phyloP scores from a whole-genome alignment of 164 flowering plant species.

The Vitis cinerea region DNA sequence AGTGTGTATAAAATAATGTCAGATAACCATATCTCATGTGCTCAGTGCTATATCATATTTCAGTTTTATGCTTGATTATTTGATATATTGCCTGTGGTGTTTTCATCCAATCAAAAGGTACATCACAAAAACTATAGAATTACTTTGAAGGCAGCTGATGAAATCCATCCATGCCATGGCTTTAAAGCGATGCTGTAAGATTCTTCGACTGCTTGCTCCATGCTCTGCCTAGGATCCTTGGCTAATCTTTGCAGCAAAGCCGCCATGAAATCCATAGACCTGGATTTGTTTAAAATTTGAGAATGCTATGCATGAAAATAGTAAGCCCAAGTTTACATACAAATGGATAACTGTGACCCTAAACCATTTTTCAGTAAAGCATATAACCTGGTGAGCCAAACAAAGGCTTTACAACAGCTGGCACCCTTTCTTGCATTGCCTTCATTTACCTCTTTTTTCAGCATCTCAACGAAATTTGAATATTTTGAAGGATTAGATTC shows the following conservation, averaged over 20 bases:
- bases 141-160: conserved; percentile 81
- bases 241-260: conserved; percentile 47
- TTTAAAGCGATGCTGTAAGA: conserved; percentile 62
- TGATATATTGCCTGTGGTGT: no score
- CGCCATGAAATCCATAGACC: conserved; percentile 70
- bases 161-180: conserved; percentile 97
- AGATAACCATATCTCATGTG: no score
- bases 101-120: no score
- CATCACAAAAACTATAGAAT: neutral
- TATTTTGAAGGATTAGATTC: conserved; percentile 53
- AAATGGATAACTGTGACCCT: no score
- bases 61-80: no score
- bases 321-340: no score
- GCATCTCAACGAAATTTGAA: conserved; percentile 58
- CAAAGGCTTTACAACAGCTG: conserved; percentile 66
- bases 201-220: conserved; percentile 71
- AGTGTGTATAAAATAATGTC: no score
- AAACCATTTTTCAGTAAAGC: no score
- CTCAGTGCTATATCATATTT: no score
- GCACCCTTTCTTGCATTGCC: conserved; percentile 50
- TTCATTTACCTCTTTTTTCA: conserved; percentile 68
- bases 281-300: conserved; percentile 12
- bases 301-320: neutral
- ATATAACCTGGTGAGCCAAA: conserved; percentile 85
- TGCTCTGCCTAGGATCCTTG: conserved; percentile 42